Evolutionary conservation across 805 yeast species (phyloP).

Genomic region (Lipomyces yamanashiensis): DNA sequence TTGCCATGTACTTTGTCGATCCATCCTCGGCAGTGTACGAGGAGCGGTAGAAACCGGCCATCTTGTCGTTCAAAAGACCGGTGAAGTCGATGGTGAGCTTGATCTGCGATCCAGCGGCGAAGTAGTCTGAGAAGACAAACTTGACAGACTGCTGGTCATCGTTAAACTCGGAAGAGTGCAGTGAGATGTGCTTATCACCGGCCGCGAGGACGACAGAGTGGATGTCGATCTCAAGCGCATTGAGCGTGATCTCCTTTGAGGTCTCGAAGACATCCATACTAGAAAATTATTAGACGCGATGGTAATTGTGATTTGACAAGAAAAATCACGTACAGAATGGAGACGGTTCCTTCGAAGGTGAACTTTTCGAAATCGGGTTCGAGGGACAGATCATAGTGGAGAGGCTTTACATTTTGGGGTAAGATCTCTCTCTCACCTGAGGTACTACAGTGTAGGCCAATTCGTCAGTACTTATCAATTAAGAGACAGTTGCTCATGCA

Average conservation of each 20-base stretch:
- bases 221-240: constrained; percentile 68
- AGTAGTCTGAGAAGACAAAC: constrained; percentile 56
- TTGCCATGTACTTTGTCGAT: constrained; percentile 59
- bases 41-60: constrained; percentile 61
- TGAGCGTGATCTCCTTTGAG: constrained; percentile 57
- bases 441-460: constrained; percentile 11
- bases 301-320: background rate
- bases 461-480: background rate
- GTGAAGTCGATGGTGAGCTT: constrained; percentile 58
- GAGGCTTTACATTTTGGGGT: constrained; percentile 71
- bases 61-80: constrained; percentile 64
- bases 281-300: background rate
- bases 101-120: constrained; percentile 49
- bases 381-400: constrained; percentile 69
- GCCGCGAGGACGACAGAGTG: constrained; percentile 50
- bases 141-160: constrained; percentile 66
- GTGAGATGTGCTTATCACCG: constrained; percentile 34
- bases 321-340: constrained; percentile 46
- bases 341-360: constrained; percentile 55
- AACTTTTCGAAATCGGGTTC: constrained; percentile 61
- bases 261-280: constrained; percentile 50
- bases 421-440: constrained; percentile 50
- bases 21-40: constrained; percentile 62
- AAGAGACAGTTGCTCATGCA: background rate
- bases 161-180: constrained; percentile 46